Percentiles rank a stretch among this genome's conserved stretches.
phyloP scores from a whole-genome alignment of 2,329 filamentous ascomycete species.

The Sporothrix inflata region DNA sequence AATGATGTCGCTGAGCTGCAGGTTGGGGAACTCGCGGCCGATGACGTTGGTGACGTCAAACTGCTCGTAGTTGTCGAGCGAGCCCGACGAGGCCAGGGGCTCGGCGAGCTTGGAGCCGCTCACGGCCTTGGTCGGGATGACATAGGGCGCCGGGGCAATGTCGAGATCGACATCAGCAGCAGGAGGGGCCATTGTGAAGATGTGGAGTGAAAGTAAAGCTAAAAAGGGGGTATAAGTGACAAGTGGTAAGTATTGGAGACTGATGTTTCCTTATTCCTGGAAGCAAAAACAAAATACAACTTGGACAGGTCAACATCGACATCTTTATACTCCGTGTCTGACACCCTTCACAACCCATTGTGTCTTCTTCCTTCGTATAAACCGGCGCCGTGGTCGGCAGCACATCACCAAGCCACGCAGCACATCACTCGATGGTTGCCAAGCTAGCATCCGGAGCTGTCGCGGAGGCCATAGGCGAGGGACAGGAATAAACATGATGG shows the following conservation, averaged over 20 bases:
- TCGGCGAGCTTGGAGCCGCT: slow-evolving; percentile 34
- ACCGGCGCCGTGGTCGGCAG: slow-evolving; percentile 25
- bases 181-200: slow-evolving; percentile 37
- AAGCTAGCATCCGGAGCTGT: background rate
- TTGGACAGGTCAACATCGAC: background rate
- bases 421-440: slow-evolving; percentile 1
- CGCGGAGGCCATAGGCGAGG: background rate
- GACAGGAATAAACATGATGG: background rate
- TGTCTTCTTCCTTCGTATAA: background rate
- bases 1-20: slow-evolving; percentile 44
- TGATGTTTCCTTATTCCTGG: background rate
- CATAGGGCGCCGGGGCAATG: slow-evolving; percentile 28
- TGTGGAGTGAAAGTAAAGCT: background rate
- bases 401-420: slow-evolving; percentile 19
- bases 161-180: slow-evolving; percentile 38
- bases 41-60: slow-evolving; percentile 54
- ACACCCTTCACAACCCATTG: background rate
- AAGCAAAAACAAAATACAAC: background rate
- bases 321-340: slow-evolving; percentile 13
- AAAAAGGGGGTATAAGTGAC: background rate
- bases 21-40: slow-evolving; percentile 51
- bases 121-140: slow-evolving; percentile 31
- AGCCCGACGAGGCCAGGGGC: slow-evolving; percentile 38
- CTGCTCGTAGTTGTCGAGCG: slow-evolving; percentile 39
- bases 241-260: background rate